These are phyloP conservation scores for Candida nonsorbophila DNA, from an alignment of 805 yeast species.

Conservation along the genomic window DNA sequence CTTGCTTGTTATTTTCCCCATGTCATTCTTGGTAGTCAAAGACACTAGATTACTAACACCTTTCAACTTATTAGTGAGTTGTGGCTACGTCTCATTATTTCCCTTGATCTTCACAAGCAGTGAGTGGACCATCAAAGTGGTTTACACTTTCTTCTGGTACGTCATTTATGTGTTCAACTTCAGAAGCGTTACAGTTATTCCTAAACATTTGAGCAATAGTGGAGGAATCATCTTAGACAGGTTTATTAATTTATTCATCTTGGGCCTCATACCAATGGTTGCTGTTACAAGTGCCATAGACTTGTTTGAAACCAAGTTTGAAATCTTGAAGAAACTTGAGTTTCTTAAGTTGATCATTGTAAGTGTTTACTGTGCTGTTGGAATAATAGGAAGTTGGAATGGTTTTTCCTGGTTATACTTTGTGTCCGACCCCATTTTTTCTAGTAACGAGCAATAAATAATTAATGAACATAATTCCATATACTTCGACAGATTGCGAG, in stretches of 20 bases:
- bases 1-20: conserved; percentile 83
- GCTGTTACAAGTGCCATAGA: conserved; percentile 39
- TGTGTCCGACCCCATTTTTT: conserved; percentile 61
- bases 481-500: too few relatives aligned
- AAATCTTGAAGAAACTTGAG: conserved; percentile 53
- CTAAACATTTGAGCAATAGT: conserved; percentile 24
- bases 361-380: conserved; percentile 82
- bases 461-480: too few relatives aligned
- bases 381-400: conserved; percentile 81
- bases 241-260: conserved; percentile 57
- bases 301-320: conserved; percentile 50
- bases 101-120: conserved; percentile 79
- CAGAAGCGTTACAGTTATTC: conserved; percentile 61
- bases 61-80: conserved; percentile 63
- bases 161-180: conserved; percentile 69
- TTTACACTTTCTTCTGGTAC: conserved; percentile 83
- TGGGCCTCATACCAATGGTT: conserved; percentile 65
- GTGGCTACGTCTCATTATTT: conserved; percentile 84
- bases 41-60: conserved; percentile 70
- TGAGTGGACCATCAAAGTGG: conserved; percentile 71
- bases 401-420: conserved; percentile 87
- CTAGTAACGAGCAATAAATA: too few relatives aligned
- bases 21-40: conserved; percentile 65
- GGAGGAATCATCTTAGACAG: conserved; percentile 55
- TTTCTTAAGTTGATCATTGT: conserved; percentile 76